Evolutionary conservation across 2,329 filamentous ascomycete species (phyloP).

Genomic region (Botrytis paeoniae): DNA sequence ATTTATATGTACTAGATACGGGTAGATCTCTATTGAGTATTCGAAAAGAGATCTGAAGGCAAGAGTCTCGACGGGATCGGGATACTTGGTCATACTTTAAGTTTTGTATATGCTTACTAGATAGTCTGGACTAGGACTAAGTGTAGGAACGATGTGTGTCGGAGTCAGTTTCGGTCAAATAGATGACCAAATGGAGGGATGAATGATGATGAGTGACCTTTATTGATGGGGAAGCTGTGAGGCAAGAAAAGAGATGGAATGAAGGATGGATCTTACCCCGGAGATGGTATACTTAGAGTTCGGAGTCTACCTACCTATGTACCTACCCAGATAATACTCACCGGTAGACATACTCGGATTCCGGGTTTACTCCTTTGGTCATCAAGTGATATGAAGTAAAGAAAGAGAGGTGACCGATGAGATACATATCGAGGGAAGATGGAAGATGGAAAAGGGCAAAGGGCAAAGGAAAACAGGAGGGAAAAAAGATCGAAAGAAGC

Average conservation of each 20-base stretch:
- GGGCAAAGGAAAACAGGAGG: neutral
- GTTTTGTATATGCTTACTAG: neutral
- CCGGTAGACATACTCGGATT: neutral
- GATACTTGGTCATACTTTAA: neutral
- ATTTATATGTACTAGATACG: neutral
- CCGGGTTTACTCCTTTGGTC: neutral
- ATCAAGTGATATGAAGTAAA: neutral
- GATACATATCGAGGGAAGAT: neutral
- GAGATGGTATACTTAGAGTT: neutral
- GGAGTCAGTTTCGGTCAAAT: neutral
- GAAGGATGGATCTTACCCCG: neutral
- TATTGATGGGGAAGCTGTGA: neutral
- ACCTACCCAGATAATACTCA: neutral
- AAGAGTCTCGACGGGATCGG: neutral
- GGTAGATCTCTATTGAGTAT: neutral
- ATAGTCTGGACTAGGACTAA: neutral
- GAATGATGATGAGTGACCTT: neutral
- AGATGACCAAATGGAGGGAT: neutral
- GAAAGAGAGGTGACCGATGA: neutral
- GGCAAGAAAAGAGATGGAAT: conserved; percentile 2
- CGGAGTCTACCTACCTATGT: neutral
- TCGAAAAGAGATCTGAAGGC: neutral
- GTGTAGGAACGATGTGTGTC: neutral
- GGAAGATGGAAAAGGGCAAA: neutral
- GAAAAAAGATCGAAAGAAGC: neutral